Evolutionary conservation across 2,329 filamentous ascomycete genomes (phyloP).

Genomic region (Botrytis galanthina): DNA sequence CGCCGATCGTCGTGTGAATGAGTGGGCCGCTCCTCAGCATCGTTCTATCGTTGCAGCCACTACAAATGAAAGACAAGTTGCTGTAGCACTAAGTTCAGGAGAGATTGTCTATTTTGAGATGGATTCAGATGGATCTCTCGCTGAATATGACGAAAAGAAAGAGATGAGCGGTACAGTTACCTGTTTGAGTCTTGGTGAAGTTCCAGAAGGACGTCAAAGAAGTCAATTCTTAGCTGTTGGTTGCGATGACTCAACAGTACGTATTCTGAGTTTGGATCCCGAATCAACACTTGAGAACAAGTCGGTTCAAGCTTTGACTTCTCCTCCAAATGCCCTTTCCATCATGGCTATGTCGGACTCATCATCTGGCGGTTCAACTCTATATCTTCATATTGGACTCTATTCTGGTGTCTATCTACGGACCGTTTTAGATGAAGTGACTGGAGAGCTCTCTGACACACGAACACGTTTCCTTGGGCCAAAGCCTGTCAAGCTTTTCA

Average conservation of each 20-base stretch:
- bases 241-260: conserved; percentile 93
- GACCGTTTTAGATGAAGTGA: conserved; percentile 91
- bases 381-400: conserved; percentile 94
- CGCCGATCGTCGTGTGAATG: conserved; percentile 73
- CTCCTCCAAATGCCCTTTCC: conserved; percentile 80
- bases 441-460: conserved; percentile 92
- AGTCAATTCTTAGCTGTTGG: conserved; percentile 95
- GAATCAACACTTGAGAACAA: conserved; percentile 90
- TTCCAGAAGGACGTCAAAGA: conserved; percentile 83
- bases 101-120: conserved; percentile 99
- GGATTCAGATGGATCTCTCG: conserved; percentile 84
- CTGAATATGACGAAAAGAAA: conserved; percentile 92
- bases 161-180: conserved; percentile 96
- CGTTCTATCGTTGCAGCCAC: conserved; percentile 92
- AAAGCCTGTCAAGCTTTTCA: conserved; percentile 84
- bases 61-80: conserved; percentile 90
- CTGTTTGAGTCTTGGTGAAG: conserved; percentile 87
- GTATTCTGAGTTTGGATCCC: conserved; percentile 84
- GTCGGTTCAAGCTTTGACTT: conserved; percentile 89
- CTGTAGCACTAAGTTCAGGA: conserved; percentile 88
- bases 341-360: conserved; percentile 97
- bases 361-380: conserved; percentile 78
- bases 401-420: conserved; percentile 94
- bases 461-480: conserved; percentile 91
- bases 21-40: conserved; percentile 92